phyloP scores from a whole-genome alignment of 192 early-diverging fungal genomes.

The Coemansia sp. region DNA sequence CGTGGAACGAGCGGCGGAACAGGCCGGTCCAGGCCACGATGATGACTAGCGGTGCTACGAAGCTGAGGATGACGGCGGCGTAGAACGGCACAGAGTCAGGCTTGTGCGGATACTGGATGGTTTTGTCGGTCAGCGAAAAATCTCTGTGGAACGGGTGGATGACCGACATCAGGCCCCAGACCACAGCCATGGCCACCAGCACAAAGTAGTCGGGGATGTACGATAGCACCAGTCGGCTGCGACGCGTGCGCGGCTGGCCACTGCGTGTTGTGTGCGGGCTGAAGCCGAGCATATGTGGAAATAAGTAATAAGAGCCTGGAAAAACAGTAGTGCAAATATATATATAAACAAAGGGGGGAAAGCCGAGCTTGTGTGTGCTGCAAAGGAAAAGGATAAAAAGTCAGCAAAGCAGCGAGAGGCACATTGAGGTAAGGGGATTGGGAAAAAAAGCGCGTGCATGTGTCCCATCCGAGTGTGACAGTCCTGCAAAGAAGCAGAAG shows the following conservation, averaged over 20 bases:
- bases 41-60: conserved; percentile 43
- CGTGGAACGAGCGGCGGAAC: conserved; percentile 51
- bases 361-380: not conserved
- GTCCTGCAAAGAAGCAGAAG: too few relatives aligned
- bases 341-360: too few relatives aligned
- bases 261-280: conserved; percentile 15
- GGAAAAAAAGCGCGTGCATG: too few relatives aligned
- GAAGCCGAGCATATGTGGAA: conserved; percentile 16
- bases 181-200: conserved; percentile 57
- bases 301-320: not conserved
- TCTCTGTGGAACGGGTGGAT: conserved; percentile 69
- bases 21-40: conserved; percentile 37
- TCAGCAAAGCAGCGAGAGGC: too few relatives aligned
- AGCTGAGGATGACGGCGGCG: conserved; percentile 46
- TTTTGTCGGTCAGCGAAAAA: conserved; percentile 71
- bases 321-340: not conserved
- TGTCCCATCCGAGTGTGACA: too few relatives aligned
- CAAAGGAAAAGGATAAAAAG: too few relatives aligned
- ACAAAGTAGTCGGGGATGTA: conserved; percentile 60
- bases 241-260: conserved; percentile 39
- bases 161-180: conserved; percentile 61
- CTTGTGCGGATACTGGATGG: conserved; percentile 66
- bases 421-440: too few relatives aligned
- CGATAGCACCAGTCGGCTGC: conserved; percentile 46
- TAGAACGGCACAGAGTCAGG: conserved; percentile 55